These are phyloP conservation scores for Cutaneotrichosporon sp. DNA, from an alignment of 1,284 basidiomycete species.

Conservation along the genomic window DNA sequence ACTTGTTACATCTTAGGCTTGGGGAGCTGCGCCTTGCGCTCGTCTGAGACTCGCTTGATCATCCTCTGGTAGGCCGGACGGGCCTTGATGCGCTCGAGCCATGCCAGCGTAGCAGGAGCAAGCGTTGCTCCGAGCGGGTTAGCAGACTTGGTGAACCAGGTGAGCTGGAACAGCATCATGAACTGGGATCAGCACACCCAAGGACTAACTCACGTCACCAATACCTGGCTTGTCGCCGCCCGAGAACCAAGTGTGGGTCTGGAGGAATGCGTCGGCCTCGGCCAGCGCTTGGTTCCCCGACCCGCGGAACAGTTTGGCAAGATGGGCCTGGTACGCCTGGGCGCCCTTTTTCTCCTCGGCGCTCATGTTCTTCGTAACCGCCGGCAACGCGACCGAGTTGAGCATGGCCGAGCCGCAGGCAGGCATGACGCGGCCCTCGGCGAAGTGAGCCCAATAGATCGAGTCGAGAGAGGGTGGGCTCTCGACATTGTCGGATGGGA, in stretches of 20 bases:
- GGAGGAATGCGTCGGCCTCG: conserved; percentile 39
- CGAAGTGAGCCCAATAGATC: conserved; percentile 43
- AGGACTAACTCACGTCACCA: conserved; percentile 39
- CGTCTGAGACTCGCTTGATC: conserved; percentile 8
- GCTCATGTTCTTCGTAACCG: neutral
- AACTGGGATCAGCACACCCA: conserved; percentile 10
- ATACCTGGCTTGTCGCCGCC: conserved; percentile 37
- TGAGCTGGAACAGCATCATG: conserved; percentile 21
- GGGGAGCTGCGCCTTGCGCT: conserved; percentile 1
- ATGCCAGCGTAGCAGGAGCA: conserved; percentile 16
- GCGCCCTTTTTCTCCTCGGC: conserved; percentile 6
- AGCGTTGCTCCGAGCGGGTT: conserved; percentile 1
- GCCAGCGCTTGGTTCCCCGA: conserved; percentile 18
- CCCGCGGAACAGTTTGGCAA: neutral
- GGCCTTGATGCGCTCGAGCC: conserved; percentile 17
- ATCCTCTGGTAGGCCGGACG: conserved; percentile 18
- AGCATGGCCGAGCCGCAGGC: conserved; percentile 20
- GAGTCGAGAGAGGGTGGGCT: conserved; percentile 24
- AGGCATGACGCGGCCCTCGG: conserved; percentile 43
- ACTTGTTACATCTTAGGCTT: conserved; percentile 2
- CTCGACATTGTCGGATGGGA: conserved; percentile 23
- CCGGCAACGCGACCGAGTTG: conserved; percentile 1
- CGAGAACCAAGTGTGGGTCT: conserved; percentile 34
- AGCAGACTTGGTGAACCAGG: conserved; percentile 1
- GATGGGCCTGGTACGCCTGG: neutral